Conservation (phyloP, 495 filamentous ascomycete species). For the Talaromyces proteolyticus region DNA sequence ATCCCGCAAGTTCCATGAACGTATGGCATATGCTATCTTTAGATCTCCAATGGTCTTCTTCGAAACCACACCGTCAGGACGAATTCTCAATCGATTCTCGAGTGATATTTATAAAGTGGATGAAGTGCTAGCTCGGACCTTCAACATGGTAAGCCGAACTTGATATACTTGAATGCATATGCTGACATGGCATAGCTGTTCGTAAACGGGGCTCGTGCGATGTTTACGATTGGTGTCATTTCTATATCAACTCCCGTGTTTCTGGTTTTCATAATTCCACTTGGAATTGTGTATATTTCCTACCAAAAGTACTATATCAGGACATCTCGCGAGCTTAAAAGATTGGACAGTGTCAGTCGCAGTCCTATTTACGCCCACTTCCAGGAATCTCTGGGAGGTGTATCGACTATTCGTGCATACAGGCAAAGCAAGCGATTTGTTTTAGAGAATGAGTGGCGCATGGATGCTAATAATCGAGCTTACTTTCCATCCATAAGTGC, state of each 20-base stretch:
- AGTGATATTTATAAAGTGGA: conserved; percentile 96
- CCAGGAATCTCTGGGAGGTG: conserved; percentile 91
- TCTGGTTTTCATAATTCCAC: conserved; percentile 70
- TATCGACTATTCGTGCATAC: conserved; percentile 97
- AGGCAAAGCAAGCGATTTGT: conserved; percentile 81
- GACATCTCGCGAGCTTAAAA: conserved; percentile 92
- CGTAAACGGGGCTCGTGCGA: conserved; percentile 75
- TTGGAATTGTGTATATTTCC: conserved; percentile 78
- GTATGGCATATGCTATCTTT: conserved; percentile 98
- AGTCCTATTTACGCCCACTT: conserved; percentile 98
- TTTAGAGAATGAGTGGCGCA: conserved; percentile 94
- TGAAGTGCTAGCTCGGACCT: conserved; percentile 86
- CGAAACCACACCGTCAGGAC: conserved; percentile 94
- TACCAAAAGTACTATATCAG: conserved; percentile 97
- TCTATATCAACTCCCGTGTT: conserved; percentile 76
- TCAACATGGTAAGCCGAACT: conserved; percentile 62
- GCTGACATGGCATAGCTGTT: conserved; percentile 57
- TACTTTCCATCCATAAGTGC: conserved; percentile 96
- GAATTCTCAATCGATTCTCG: conserved; percentile 87
- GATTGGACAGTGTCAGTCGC: conserved; percentile 88
- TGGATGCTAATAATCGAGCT: conserved; percentile 91
- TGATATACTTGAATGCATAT: neutral
- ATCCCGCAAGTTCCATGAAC: conserved; percentile 91
- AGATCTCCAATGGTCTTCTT: conserved; percentile 98
- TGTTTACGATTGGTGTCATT: conserved; percentile 85